Evolutionary conservation across 208 protist genomes (phyloP), one percentile per base, ranked within the genome.

Genomic region (Leishmania major): DNA sequence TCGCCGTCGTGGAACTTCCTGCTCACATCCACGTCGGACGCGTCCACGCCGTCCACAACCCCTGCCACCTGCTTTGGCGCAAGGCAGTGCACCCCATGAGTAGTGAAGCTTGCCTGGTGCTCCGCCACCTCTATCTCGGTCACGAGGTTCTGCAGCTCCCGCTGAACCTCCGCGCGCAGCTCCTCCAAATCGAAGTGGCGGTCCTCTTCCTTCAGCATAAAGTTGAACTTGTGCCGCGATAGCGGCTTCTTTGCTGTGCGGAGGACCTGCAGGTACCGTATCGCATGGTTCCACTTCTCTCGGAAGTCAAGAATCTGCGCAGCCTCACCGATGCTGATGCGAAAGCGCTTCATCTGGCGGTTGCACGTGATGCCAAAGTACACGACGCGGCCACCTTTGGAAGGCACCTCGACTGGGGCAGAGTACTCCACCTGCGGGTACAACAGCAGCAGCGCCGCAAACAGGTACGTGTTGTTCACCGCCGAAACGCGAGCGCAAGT

Each of bases 291-390:
- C 81, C 89, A 89, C 70, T 85, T 86, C 81, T 97, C 90, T 37
- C 95, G 92, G 84, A 96, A 97, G 84, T 97, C 89, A 45, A 98
- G 87, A 79, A 98, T 93, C 73, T 87, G 80, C 51, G 87, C 89
- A 45, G 94, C 94, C 59, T 96, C 91, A 47, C 85, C 84, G 81
- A 97, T 89, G 78, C 78, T 83, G 53, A 96, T 89, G 37, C 87
- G 79, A 72, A 95, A 94, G 59, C 95, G 95, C 89, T 97, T 97
- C 91, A 95, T 95, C 74, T 97, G 94, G 25, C 88, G 80, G 83
- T 98, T 97, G 88, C 91, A 94, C 13, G 91, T 92, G 47, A 98
- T 88, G 77, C 92, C 92, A 83, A 98, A 94, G 81, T 96, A 95
- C 43, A 97, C 92, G 43, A 96, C 85, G 53, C 78, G 81, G 25